Evolutionary conservation across 192 early-diverging fungal species (phyloP), one percentile per base, ranked within the genome.

Genomic region (Podila horticola): DNA sequence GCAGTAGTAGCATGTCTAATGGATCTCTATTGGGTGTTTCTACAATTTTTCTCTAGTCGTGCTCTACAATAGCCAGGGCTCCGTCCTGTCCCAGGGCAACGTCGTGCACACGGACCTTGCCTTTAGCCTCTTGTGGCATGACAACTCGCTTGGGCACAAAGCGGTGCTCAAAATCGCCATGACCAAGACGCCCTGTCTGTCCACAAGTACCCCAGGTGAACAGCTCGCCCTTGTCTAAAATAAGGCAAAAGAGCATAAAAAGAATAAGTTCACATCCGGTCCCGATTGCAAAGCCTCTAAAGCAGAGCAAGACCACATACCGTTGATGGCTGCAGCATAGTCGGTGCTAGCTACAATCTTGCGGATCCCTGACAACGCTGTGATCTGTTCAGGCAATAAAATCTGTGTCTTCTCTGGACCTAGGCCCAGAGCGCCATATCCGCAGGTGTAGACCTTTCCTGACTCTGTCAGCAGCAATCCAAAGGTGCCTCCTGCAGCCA

Each of bases 401-500:
- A 84, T 71, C 58, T 89, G 85, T 15, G 83, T 68, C 29, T 62
- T 66, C 8, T 79, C 75, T 8, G 67, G 50, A 0, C 91, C 91
- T 20, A 88, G 67, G 4, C 92, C 92, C 33, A 93, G 64, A 4
- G 89, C 87, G 13, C 92, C 92, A 74, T 90, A 93, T 1, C 92
- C 92, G 50, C 92, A 93, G 12, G 75, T 83, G 69, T 86, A 85
- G 0, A 93, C 91, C 1, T 83, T 73, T n/a, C 92, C 90, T 9
- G 86, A 79, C 10, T 82, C 70, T 71, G 71, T 60, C 55, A 77
- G 69, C 26, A 83, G 51, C 36, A 75, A 58, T 8, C 87, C 84
- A 83, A 90, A 90, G n/a, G 90, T 85, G 6, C 92, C 92, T 59
- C 91, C 92, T 38, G 90, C 89, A 17, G 92, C 92, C 60, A 93